These are phyloP conservation scores for Fusarium xylarioides DNA, from an alignment of 2,329 filamentous ascomycete genomes.

Conservation along the genomic window DNA sequence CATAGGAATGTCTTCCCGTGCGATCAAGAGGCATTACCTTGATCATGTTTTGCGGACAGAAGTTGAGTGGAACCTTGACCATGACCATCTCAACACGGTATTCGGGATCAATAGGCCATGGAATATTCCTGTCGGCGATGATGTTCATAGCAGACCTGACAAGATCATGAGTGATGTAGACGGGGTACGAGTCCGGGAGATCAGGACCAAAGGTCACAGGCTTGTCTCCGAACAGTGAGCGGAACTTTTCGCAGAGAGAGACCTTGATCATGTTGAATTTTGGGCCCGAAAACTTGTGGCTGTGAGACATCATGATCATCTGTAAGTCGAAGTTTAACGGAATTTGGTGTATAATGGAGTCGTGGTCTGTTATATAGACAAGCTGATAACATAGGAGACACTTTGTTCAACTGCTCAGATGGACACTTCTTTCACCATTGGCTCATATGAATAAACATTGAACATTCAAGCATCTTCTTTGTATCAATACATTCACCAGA, in stretches of 20 bases:
- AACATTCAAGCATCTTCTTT: not conserved
- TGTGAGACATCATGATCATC: not conserved
- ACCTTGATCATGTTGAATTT: not conserved
- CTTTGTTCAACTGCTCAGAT: not conserved
- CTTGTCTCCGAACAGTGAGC: not conserved
- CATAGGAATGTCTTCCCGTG: conserved; percentile 1
- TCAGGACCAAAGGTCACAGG: not conserved
- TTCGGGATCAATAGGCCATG: conserved; percentile 2
- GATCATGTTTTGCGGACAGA: not conserved
- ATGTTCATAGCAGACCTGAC: not conserved
- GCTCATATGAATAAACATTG: not conserved
- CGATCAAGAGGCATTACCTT: not conserved
- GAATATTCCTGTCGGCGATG: not conserved
- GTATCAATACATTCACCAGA: not conserved
- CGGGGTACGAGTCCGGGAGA: not conserved
- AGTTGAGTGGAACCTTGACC: not conserved
- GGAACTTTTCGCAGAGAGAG: not conserved
- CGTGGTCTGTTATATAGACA: not conserved
- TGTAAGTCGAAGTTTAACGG: not conserved
- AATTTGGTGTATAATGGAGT: not conserved
- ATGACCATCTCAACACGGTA: not conserved
- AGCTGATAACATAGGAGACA: not conserved
- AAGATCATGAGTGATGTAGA: conserved; percentile 11
- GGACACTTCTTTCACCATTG: not conserved
- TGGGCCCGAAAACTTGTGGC: not conserved